Evolutionary conservation across 306 rosid genomes (phyloP), one percentile per base, ranked within the genome.

Genomic region (Cajanus cajan): DNA sequence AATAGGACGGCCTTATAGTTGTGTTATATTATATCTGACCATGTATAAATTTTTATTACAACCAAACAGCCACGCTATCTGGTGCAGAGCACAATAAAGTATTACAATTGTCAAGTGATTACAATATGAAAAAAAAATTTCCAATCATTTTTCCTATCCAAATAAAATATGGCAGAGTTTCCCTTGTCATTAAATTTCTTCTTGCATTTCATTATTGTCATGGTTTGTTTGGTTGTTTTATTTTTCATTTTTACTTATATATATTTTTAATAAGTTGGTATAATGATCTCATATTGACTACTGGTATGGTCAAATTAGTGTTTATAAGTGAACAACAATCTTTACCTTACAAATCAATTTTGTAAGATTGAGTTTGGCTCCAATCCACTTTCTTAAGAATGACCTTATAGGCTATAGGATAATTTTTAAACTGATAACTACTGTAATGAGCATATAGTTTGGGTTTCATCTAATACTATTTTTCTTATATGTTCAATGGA

Each of bases 401-500:
- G 24, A 18, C 16, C 28, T 64, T 18, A 37, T 64, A 64, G 28
- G 6, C 18, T 40, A 24, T 73, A 36, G 18, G 36, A 37, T 66
- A 18, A 6, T 82, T 68, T 18, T 77, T 13, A 66, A 39, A 61
- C 65, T 70, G 48, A 66, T 68, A 31, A 72, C 34, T 77, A 12
- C 61, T 21, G 7, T 40, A 61, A 18, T 15, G 24, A 47, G 65
- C 7, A 44, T 37, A 22, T n/a, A 19, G 45, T 57, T 73, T 69
- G 18, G 33, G 48, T 37, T 58, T 72, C 63, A 37, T 58, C 57
- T 78, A 15, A n/a, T 79, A 61, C 14, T 59, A 58, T 39, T 18
- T 67, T 39, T 78, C 59, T 11, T 44, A 37, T 36, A 62, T 74
- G 78, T 77, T 84, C 61, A 43, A 82, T 81, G 85, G 78, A 75